Percentiles rank a stretch among this genome's conserved stretches.
Conservation (phyloP, 441 rosid genomes). For the Populus hybrid region DNA sequence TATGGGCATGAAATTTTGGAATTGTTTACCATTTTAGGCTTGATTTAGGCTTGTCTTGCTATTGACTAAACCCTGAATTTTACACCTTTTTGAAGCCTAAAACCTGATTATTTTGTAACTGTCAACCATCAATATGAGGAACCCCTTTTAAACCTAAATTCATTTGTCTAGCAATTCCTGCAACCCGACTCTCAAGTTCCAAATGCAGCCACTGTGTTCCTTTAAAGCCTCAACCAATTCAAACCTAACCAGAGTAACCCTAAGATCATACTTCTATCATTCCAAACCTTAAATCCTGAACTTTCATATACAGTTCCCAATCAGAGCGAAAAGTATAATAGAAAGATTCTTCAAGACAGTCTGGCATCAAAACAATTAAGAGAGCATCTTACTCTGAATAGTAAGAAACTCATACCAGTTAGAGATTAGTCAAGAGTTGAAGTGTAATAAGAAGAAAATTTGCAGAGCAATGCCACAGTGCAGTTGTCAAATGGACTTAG, state of each 20-base stretch:
- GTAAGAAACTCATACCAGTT: neutral
- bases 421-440: neutral
- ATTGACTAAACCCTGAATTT: neutral
- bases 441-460: neutral
- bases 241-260: neutral
- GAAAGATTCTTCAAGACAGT: neutral
- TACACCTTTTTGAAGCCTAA: neutral
- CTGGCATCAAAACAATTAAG: neutral
- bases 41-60: neutral
- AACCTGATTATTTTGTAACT: neutral
- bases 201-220: neutral
- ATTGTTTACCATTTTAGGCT: neutral
- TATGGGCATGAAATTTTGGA: neutral
- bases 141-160: neutral
- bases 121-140: neutral
- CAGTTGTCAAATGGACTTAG: neutral
- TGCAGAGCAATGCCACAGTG: neutral
- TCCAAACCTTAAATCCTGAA: neutral
- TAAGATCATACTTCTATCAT: neutral
- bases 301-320: neutral
- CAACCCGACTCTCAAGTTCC: neutral
- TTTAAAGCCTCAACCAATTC: neutral
- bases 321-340: neutral
- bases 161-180: neutral
- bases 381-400: neutral